Evolutionary conservation across 108 stramenopile species (phyloP), one percentile per base, ranked within the genome.

Genomic region (Cyclostephanos invisitatus): DNA sequence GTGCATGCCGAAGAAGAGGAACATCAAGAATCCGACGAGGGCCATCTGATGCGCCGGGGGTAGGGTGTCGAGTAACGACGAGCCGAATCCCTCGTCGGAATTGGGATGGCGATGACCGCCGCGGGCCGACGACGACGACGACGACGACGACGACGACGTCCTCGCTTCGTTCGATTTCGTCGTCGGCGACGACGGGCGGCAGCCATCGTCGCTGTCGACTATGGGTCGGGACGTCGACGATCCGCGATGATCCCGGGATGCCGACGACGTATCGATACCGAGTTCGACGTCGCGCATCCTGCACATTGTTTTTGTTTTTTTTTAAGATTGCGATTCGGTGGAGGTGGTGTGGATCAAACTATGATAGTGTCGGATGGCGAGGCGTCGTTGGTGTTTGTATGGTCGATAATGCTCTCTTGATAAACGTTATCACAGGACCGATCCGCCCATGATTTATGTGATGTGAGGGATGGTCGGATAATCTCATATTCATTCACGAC

Each of bases 1-100:
- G 66, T 85, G 83, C 59, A 75, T 70, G 21, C 79, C 81, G 62
- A 85, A 89, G 81, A 89, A 87, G 12, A 86, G 62, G 42, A 89
- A 82, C 70, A 86, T 70, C 53, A 64, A 24, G 24, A 79, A 50
- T 12, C 49, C 29, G 12, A 86, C 63, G 27, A 82, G 29, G 29
- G 64, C 64, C 53, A 86, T 74, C 78, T 84, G 83, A 8, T 81
- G 82, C 15, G 74, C 29, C 22, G 70, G 70, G 7, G 71, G 71
- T 14, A 79, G 66, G 51, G 60, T 25, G 22, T 72, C 66, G 29
- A 79, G 53, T 21, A 79, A 55, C 50, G 67, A 10, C 8, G 78
- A 67, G 49, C 70, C 77, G 28, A 76, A 59, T 46, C 75, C 75
- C 6, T 62, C 42, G 58, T 67, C 69, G 55, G 42, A n/a, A 12